Base-by-base conservation (phyloP, 75 land plant species). In the Cryptomeria japonica region DNA sequence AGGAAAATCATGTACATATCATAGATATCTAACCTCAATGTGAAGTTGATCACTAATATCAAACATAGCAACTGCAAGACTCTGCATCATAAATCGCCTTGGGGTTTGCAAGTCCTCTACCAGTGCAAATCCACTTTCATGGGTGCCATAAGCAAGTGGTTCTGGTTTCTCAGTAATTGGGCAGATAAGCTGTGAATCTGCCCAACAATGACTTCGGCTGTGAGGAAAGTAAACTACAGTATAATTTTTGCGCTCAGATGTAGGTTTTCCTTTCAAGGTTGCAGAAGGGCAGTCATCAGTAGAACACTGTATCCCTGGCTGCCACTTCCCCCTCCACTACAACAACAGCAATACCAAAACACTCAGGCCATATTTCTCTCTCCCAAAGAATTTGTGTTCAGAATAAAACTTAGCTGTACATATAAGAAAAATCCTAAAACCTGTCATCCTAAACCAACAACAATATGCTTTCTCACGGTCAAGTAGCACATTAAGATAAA, bases 311-410 rank as follows among this genome's bases (percentile, higher is more conserved):
- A 98, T 94, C 87, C 96, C 96, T 44, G 99, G 91, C 87, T 95
- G 96, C 99, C 99, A 98, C 89, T 94, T 93, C 76, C 99, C 97
- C 86, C 95, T 91, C 95, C 99, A 98, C 99, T 97, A 90, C 84
- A 93, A n/a, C 32, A 77, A 89, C 44, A 88, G 18, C 87, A 73
- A 64, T 36, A 47, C 28, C 44, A 84, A 84, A 28, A 41, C 10
- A 84, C n/a, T 49, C 46, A 42, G 61, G 37, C 36, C 47, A 31
- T 53, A 73, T 12, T 51, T n/a, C 47, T 72, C 25, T 31, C 70
- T 22, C 47, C 44, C 28, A 68, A 39, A 58, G 42, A 38, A 68
- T 80, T 86, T 47, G 14, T 76, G 31, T 68, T 58, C 9, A 77
- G 34, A 14, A 55, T 51, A 39, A 10, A 82, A 5, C 19, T 13